Base-by-base conservation (phyloP, 2,329 filamentous ascomycete species). In the Gaeumannomyces sp. region DNA sequence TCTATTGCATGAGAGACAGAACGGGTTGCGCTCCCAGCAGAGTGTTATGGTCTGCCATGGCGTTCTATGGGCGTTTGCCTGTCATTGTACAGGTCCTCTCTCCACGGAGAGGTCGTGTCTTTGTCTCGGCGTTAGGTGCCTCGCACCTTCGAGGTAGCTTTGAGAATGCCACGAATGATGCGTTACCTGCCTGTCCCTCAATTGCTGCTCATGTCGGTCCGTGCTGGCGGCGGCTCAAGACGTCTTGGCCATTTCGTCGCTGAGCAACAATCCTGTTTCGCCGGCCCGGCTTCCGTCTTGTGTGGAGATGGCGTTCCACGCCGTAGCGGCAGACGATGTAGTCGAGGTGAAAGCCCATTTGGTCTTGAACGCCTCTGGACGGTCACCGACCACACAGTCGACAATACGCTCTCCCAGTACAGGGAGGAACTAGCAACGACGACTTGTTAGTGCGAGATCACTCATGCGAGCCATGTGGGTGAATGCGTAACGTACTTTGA, bases 291-390 rank as follows among this genome's bases (percentile, higher is more conserved):
- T 84, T 3, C 83, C 83, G 66, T 86, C 84, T 66, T 83, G 78
- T 0, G 82, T 85, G 33, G 78, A 73, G 22, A 85, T 73, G 35
- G 78, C 73, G 66, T 77, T 65, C 66, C 74, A 73, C 64, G 73
- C 69, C 66, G 72, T 69, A 59, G 75, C 68, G 73, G 13, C 70
- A 69, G 65, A 77, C 78, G 67, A 78, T 73, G 70, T 83, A 80
- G 87, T 53, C 6, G 45, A n/a, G 22, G 19, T 92, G 81, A 89
- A 91, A 35, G 81, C 80, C 84, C 84, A 87, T 71, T 85, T 86
- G 1, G 76, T 72, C 53, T 77, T 77, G 69, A 92, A 84, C 63
- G 83, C 82, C 4, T 77, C 72, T 0, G 78, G 76, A 19, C 79
- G 78, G 8, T 76, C 68, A 53, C 80, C 74, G 64, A 81, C 72